Conservation (phyloP, 768 basidiomycete species). For the Lactarius tabidus region DNA sequence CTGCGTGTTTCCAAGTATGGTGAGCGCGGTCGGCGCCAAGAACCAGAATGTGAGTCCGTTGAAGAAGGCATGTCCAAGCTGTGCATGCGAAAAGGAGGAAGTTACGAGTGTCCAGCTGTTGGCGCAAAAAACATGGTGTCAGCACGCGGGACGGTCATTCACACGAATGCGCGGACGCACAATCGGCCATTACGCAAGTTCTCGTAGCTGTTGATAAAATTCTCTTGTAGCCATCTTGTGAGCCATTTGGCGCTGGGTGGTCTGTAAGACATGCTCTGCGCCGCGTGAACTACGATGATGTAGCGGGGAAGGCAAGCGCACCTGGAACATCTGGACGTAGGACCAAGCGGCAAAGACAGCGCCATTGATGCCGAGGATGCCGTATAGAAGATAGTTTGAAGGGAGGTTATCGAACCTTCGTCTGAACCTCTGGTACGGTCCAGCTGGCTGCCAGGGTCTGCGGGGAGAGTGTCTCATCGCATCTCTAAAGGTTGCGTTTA, state of each 20-base stretch:
- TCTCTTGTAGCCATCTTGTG: constrained; percentile 49
- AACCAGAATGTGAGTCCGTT: constrained; percentile 79
- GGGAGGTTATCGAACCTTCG: constrained; percentile 52
- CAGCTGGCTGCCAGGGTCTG: not conserved
- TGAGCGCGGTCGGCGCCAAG: constrained; percentile 62
- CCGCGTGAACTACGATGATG: not conserved
- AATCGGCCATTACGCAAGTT: constrained; percentile 63
- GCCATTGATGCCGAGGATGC: constrained; percentile 61
- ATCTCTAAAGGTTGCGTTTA: constrained; percentile 27
- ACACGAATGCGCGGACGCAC: constrained; percentile 37
- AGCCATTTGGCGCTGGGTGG: constrained; percentile 36
- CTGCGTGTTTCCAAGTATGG: constrained; percentile 56
- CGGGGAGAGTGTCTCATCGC: not conserved
- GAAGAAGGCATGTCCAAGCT: constrained; percentile 58
- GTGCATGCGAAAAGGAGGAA: constrained; percentile 64
- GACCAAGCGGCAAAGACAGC: constrained; percentile 60
- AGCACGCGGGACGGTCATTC: not conserved
- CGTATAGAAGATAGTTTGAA: constrained; percentile 49
- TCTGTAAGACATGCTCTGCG: constrained; percentile 16
- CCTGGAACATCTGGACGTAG: constrained; percentile 28
- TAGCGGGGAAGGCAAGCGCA: constrained; percentile 23
- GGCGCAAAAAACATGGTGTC: not conserved
- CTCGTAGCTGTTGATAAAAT: constrained; percentile 59
- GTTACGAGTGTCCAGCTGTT: constrained; percentile 76
- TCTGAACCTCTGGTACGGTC: constrained; percentile 26